A percentile compares a stretch with the other conserved stretches of the same genome.
phyloP scores from a whole-genome alignment of 768 basidiomycete species.

The Daedalea quercina region DNA sequence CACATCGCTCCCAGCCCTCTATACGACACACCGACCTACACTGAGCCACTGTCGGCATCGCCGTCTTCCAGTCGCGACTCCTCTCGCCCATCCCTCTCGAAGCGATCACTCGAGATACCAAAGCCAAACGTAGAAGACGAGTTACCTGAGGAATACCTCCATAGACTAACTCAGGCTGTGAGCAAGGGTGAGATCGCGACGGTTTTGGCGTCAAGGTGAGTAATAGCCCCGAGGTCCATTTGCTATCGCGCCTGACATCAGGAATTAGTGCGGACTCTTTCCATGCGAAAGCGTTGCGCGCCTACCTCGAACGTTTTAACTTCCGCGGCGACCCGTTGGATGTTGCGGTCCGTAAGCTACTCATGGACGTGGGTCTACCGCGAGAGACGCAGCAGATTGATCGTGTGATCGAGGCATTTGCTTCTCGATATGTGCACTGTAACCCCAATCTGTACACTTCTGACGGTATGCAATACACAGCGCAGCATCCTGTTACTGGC shows the following conservation, averaged over 20 bases:
- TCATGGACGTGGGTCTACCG: constrained; percentile 90
- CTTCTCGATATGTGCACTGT: constrained; percentile 73
- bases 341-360: constrained; percentile 79
- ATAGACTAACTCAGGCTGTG: constrained; percentile 54
- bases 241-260: not conserved
- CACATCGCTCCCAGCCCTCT: constrained; percentile 5
- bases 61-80: constrained; percentile 27
- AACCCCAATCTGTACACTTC: constrained; percentile 77
- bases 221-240: constrained; percentile 1
- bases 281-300: constrained; percentile 57
- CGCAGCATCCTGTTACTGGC: not conserved
- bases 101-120: constrained; percentile 38
- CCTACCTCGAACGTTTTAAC: constrained; percentile 72
- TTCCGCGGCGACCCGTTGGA: constrained; percentile 82
- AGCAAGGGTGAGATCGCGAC: constrained; percentile 75
- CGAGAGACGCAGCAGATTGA: constrained; percentile 98
- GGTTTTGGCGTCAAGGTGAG: constrained; percentile 76
- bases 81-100: constrained; percentile 39
- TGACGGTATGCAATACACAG: constrained; percentile 44
- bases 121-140: constrained; percentile 53
- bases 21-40: not conserved
- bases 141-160: constrained; percentile 63
- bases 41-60: constrained; percentile 7
- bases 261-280: constrained; percentile 59
- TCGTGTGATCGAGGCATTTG: constrained; percentile 94